These are phyloP conservation scores for Candida nonsorbophila DNA, from an alignment of 805 yeast species.

Conservation along the genomic window DNA sequence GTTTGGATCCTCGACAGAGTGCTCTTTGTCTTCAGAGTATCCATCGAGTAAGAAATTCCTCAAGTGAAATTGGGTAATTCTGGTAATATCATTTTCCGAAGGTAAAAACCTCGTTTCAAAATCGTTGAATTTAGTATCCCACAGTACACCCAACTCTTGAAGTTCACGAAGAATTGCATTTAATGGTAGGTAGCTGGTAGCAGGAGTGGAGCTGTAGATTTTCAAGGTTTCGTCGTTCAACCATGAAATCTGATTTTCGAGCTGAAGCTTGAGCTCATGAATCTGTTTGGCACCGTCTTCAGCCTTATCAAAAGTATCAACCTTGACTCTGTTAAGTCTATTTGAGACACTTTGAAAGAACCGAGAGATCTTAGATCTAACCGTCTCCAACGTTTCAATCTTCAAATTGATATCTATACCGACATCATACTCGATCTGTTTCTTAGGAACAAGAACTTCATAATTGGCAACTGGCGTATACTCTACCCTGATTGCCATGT, in stretches of 20 bases:
- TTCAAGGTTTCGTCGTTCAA: constrained; percentile 43
- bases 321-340: constrained; percentile 71
- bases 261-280: constrained; percentile 49
- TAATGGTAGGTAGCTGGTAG: constrained; percentile 63
- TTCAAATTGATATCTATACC: constrained; percentile 65
- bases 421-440: constrained; percentile 67
- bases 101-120: constrained; percentile 81
- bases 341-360: constrained; percentile 73
- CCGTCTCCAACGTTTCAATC: constrained; percentile 51
- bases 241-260: constrained; percentile 44
- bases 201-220: constrained; percentile 50
- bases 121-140: constrained; percentile 80
- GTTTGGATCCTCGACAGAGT: too few species aligned
- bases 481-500: constrained; percentile 73
- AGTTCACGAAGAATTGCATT: constrained; percentile 65
- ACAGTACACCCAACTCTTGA: constrained; percentile 76
- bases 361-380: constrained; percentile 45
- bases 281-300: constrained; percentile 63
- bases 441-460: constrained; percentile 73
- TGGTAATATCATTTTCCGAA: constrained; percentile 85
- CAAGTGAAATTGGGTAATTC: constrained; percentile 84
- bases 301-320: constrained; percentile 64
- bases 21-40: constrained; percentile 14
- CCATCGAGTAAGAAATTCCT: constrained; percentile 65
- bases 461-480: constrained; percentile 70